These are phyloP conservation scores for Quercus alba DNA, from an alignment of 306 rosid genomes.

Conservation along the genomic window DNA sequence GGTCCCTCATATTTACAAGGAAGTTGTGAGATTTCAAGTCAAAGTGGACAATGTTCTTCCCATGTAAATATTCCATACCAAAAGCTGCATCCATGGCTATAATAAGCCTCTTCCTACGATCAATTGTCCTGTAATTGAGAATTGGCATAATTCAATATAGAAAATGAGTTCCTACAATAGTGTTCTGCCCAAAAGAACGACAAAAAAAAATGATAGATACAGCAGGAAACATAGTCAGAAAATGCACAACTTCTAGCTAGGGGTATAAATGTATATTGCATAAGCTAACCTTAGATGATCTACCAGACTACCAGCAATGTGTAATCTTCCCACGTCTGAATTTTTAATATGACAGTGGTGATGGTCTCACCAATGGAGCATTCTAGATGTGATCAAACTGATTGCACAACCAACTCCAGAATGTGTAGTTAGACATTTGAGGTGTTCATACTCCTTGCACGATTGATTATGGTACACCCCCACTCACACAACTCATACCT, in stretches of 20 bases:
- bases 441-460: neutral
- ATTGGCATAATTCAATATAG: neutral
- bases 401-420: neutral
- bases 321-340: neutral
- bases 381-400: too few relatives aligned
- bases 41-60: slow-evolving; percentile 32
- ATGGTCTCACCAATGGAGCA: too few relatives aligned
- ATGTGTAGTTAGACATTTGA: neutral
- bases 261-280: neutral
- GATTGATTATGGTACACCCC: too few relatives aligned
- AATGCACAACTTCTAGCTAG: neutral
- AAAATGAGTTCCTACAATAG: neutral
- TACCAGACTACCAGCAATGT: neutral
- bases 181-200: neutral
- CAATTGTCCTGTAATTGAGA: slow-evolving; percentile 22
- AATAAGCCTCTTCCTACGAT: slow-evolving; percentile 31
- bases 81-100: slow-evolving; percentile 35
- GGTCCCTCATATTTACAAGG: slow-evolving; percentile 35
- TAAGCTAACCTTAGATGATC: neutral
- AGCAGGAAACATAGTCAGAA: neutral
- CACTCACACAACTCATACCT: too few relatives aligned
- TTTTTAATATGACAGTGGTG: too few relatives aligned
- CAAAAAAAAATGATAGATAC: neutral
- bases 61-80: slow-evolving; percentile 38
- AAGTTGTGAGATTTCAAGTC: slow-evolving; percentile 40